Conservation (phyloP, 2,329 filamentous ascomycete species). For the Raffaelea ambrosiae region DNA sequence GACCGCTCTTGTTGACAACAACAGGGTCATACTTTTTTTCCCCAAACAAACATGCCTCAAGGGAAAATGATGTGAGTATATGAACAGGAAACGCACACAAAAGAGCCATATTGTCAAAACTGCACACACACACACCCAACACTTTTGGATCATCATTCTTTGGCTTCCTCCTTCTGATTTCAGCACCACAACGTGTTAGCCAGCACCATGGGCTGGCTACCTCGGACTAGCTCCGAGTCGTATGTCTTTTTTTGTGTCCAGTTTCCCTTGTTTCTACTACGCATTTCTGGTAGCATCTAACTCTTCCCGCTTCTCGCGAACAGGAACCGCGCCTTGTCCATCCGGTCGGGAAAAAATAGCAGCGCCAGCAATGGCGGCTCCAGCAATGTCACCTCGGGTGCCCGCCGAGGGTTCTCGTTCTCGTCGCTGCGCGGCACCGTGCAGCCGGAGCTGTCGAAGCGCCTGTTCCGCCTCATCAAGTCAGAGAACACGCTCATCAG, state of each 20-base stretch:
- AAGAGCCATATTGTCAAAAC: too few relatives aligned
- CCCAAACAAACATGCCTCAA: not conserved
- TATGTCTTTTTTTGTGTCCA: not conserved
- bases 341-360: constrained; percentile 52
- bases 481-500: constrained; percentile 82
- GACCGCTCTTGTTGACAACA: not conserved
- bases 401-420: constrained; percentile 65
- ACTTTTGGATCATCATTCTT: too few relatives aligned
- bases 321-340: constrained; percentile 67
- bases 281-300: constrained; percentile 6
- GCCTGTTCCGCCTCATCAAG: constrained; percentile 89
- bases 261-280: not conserved
- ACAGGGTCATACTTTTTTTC: too few relatives aligned
- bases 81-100: too few relatives aligned
- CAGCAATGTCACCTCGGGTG: constrained; percentile 24
- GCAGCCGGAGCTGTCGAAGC: constrained; percentile 82
- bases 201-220: constrained; percentile 9
- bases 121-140: too few relatives aligned
- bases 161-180: not conserved
- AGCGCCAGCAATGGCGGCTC: constrained; percentile 36
- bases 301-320: too few relatives aligned
- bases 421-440: constrained; percentile 74
- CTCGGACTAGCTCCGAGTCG: constrained; percentile 11
- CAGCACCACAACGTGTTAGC: too few relatives aligned
- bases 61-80: constrained; percentile 4